These are phyloP conservation scores for Xylaria telfairii DNA, from an alignment of 495 filamentous ascomycete species.

Conservation along the genomic window DNA sequence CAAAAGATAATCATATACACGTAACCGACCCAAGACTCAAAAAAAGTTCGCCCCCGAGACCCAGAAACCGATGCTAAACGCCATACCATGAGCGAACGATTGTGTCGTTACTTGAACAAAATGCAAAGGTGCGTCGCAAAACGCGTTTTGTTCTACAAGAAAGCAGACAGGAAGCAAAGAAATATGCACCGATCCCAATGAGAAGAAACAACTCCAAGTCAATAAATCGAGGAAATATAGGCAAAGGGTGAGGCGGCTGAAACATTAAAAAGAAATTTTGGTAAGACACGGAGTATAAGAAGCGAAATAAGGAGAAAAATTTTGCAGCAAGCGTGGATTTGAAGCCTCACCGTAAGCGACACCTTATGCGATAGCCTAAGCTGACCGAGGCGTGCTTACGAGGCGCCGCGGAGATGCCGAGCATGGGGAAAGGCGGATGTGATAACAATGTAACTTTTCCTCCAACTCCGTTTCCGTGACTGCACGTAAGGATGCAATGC, in stretches of 20 bases:
- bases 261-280: constrained; percentile 5
- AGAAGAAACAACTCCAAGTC: not conserved
- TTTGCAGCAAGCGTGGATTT: not conserved
- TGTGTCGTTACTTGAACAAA: constrained; percentile 6
- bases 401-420: not conserved
- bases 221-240: not conserved
- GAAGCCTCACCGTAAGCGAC: constrained; percentile 11
- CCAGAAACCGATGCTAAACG: constrained; percentile 26
- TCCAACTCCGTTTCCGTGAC: not conserved
- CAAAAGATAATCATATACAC: constrained; percentile 16
- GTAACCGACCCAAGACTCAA: constrained; percentile 11
- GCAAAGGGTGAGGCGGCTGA: not conserved
- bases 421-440: constrained; percentile 13
- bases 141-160: constrained; percentile 13
- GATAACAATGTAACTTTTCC: constrained; percentile 4
- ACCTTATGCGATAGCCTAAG: not conserved
- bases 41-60: not conserved
- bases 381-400: constrained; percentile 15
- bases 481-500: constrained; percentile 7
- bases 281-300: not conserved
- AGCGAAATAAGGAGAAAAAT: not conserved
- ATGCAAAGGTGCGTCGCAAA: not conserved
- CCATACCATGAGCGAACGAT: constrained; percentile 20
- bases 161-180: not conserved
- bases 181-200: not conserved